These are phyloP conservation scores for Cercis canadensis DNA, from an alignment of 306 rosid species.

Conservation along the genomic window DNA sequence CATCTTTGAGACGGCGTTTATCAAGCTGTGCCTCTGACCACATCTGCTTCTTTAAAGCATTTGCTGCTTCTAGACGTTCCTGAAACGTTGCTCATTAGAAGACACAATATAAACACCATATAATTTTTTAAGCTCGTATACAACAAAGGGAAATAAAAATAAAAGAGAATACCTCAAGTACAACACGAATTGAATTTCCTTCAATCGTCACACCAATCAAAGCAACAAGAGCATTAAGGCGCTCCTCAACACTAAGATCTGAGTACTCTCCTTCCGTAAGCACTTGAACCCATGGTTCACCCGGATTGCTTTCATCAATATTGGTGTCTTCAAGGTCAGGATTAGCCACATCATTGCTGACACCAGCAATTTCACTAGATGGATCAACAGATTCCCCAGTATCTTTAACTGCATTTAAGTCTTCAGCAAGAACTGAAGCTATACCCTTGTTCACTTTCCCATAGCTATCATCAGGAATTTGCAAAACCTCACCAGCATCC, in stretches of 20 bases:
- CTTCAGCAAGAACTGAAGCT: conserved; percentile 38
- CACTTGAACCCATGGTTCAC: conserved; percentile 82
- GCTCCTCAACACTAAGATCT: conserved; percentile 82
- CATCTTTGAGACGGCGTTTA: conserved; percentile 72
- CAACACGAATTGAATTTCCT: conserved; percentile 70
- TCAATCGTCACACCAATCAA: conserved; percentile 68
- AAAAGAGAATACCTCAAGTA: conserved; percentile 64
- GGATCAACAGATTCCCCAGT: conserved; percentile 21
- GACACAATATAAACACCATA: conserved; percentile 2
- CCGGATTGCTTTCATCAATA: conserved; percentile 63
- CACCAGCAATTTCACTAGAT: conserved; percentile 40
- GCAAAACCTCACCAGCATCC: conserved; percentile 35
- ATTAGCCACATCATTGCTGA: conserved; percentile 34
- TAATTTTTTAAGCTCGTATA: conserved; percentile 10
- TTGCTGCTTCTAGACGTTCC: conserved; percentile 89
- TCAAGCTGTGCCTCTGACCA: conserved; percentile 77
- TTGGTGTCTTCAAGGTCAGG: conserved; percentile 46
- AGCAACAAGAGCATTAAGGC: conserved; percentile 70
- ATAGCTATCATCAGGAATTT: conserved; percentile 39
- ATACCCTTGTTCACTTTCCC: conserved; percentile 40
- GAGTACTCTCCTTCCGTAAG: conserved; percentile 79
- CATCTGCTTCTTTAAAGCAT: conserved; percentile 75
- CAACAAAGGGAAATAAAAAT: neutral
- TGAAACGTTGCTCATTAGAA: conserved; percentile 45
- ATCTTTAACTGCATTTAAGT: conserved; percentile 36